Conservation (phyloP, 2,329 filamentous ascomycete genomes). For the Pseudogymnoascus pannorum region DNA sequence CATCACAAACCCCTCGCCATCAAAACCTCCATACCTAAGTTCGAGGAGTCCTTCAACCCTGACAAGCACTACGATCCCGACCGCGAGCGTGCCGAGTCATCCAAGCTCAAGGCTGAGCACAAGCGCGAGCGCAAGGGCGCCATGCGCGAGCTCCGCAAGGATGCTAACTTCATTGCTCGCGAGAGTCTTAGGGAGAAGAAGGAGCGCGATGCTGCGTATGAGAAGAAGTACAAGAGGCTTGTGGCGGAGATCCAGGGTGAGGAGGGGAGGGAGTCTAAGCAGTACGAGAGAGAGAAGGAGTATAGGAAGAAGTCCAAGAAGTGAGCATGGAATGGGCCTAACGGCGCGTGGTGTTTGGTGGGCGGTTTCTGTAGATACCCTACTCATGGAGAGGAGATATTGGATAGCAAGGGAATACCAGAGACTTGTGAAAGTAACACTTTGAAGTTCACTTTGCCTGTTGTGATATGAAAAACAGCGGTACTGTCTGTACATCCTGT, state of each 20-base stretch:
- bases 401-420: neutral
- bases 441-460: neutral
- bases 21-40: constrained; percentile 83
- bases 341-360: neutral
- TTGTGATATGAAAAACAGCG: neutral
- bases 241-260: constrained; percentile 94
- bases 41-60: constrained; percentile 91
- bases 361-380: constrained; percentile 6
- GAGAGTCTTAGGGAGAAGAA: constrained; percentile 90
- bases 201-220: constrained; percentile 85
- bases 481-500: neutral
- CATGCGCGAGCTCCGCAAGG: constrained; percentile 88
- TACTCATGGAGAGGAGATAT: neutral
- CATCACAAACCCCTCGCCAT: constrained; percentile 83
- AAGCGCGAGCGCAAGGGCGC: constrained; percentile 94
- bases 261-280: constrained; percentile 79
- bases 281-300: constrained; percentile 80
- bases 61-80: constrained; percentile 96
- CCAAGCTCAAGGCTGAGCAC: constrained; percentile 81
- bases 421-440: neutral
- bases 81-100: constrained; percentile 75
- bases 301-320: constrained; percentile 61
- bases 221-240: constrained; percentile 89
- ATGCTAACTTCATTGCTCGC: constrained; percentile 85
- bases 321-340: constrained; percentile 13